Conservation (phyloP, 2,329 filamentous ascomycete genomes). For the Exophiala mesophila region DNA sequence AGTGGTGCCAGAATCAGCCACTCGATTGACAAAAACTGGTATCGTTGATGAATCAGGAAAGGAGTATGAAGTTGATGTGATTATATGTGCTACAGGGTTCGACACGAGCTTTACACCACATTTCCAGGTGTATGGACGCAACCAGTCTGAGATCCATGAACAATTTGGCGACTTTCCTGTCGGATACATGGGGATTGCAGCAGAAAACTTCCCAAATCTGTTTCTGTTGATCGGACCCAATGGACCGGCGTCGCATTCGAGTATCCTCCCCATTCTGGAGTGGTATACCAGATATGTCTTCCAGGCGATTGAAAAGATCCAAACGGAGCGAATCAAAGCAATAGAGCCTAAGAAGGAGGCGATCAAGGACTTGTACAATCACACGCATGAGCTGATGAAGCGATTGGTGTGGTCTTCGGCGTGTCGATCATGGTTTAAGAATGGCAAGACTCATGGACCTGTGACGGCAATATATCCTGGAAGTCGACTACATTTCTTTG, state of each 20-base stretch:
- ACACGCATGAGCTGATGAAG: constrained; percentile 38
- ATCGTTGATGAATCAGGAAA: constrained; percentile 38
- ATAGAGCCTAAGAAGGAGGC: constrained; percentile 27
- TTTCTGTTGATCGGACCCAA: constrained; percentile 29
- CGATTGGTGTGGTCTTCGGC: constrained; percentile 24
- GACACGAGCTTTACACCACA: constrained; percentile 34
- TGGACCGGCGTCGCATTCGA: constrained; percentile 28
- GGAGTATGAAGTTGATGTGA: constrained; percentile 32
- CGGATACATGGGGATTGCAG: constrained; percentile 20
- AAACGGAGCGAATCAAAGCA: constrained; percentile 23
- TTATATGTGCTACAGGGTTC: constrained; percentile 38
- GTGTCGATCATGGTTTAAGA: constrained; percentile 22
- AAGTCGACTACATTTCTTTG: constrained; percentile 34
- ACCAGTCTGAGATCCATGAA: constrained; percentile 25
- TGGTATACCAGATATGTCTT: constrained; percentile 26
- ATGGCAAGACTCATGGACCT: constrained; percentile 20
- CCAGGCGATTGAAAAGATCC: constrained; percentile 28
- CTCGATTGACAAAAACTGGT: constrained; percentile 35
- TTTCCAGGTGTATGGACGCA: constrained; percentile 32
- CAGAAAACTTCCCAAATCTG: constrained; percentile 29
- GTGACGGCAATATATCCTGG: constrained; percentile 23
- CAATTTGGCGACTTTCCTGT: constrained; percentile 24
- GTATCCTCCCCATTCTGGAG: constrained; percentile 28
- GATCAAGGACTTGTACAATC: constrained; percentile 34
- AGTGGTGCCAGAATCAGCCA: constrained; percentile 36